Evolutionary conservation across 2,329 filamentous ascomycete species (phyloP), one percentile per base, ranked within the genome.

Genomic region (Microcyclosporella mali): DNA sequence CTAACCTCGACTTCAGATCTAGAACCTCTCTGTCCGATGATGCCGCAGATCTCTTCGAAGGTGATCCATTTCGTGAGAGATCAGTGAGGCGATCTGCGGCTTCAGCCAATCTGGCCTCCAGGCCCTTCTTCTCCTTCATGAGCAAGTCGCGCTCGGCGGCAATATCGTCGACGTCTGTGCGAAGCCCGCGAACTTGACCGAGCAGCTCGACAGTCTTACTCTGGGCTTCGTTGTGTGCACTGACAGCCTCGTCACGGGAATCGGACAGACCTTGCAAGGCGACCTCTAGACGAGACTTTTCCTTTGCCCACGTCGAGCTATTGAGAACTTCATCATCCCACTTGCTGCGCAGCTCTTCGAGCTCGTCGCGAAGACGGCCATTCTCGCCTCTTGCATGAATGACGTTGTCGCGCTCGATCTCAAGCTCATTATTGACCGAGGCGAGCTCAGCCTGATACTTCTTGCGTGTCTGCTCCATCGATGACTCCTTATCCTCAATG

Each of bases 321-420:
- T 97, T 97, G 56, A 97, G 79, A 9, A 97, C 88, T 67, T 98
- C 90, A 57, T 97, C 88, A 59, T 98, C 92, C 90, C 92, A 97
- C 69, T 97, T 97, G 55, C 83, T 88, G 53, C 92, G 82, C 45
- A 97, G 76, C 57, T 95, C 88, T 57, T 98, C 92, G 17, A 97
- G 80, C 66, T 98, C 92, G 62, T 97, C 90, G n/a, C 90, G 84
- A 40, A 98, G 75, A 33, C 88, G 82, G 12, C 84, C 78, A 51
- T 90, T 94, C 66, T 95, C 89, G 28, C 85, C 80, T 55, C 92
- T 74, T 17, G 88, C 77, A 76, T 90, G 76, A 71, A 95, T 68
- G 72, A 85, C 74, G 74, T 94, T 90, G 63, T 97, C 89, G 28
- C 92, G 84, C 56, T 94, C 89, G 48, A 94, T 78, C 62, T 97